Evolutionary conservation across 176 grass and related monocot species (phyloP), one percentile per base, ranked within the genome.

Genomic region (Carex pumila): DNA sequence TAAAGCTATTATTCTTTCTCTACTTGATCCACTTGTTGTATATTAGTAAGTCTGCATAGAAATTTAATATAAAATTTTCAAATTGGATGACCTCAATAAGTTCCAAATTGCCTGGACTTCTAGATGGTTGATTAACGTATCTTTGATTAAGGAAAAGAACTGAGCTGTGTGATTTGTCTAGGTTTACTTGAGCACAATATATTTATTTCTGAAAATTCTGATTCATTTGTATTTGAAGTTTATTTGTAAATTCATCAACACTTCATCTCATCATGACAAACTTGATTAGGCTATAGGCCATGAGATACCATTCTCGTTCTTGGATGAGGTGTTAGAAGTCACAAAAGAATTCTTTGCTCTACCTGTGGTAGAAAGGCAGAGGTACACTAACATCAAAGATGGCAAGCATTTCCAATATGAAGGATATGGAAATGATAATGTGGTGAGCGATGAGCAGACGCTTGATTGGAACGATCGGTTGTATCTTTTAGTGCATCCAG

Each of bases 381-480:
- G 32, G 39, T 81, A 82, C 41, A 89, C 43, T 2, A 93, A 93
- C 83, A 21, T 89, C 18, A 60, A 84, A 32, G 83, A 83, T 7
- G 91, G 91, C 65, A 52, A 86, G 47, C 70, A 61, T 47, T 88
- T 89, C 84, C 75, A 79, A 66, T 18, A 85, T 14, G 77, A 91
- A 79, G 91, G 91, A 7, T 93, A 93, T 43, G 89, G 89, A 11
- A 89, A 80, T 19, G 91, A 93, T 67, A 19, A 18, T 57, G 84
- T 85, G 78, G 8, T 0, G 7, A 85, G 31, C 1, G 14, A 85
- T 30, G 87, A 87, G 0, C 89, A 93, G 29, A 72, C 86, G 5
- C 74, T 93, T 0, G 91, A 93, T 85, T 93, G 91, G 89, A 82
- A 0, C 36, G 91, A 93, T 62, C 86, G 91, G 6, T 54, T 93